Evolutionary conservation across 2,329 filamentous ascomycete species (phyloP).

Genomic region (Penicillium sp.): DNA sequence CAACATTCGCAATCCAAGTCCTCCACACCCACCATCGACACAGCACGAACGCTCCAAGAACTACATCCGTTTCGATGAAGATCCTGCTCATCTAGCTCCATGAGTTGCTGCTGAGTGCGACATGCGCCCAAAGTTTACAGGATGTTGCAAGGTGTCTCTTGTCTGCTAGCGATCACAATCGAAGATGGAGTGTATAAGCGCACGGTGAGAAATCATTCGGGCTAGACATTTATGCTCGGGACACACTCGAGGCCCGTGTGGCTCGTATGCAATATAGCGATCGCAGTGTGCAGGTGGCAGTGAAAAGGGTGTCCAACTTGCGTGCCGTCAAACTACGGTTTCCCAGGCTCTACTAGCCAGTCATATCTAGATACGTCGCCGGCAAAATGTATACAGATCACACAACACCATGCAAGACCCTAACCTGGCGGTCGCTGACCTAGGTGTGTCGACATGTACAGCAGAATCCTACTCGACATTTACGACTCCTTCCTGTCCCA

Average conservation of each 20-base stretch:
- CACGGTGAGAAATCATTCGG: constrained; percentile 53
- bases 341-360: constrained; percentile 56
- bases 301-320: constrained; percentile 53
- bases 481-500: constrained; percentile 57
- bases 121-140: constrained; percentile 45
- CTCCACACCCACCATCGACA: constrained; percentile 45
- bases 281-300: constrained; percentile 48
- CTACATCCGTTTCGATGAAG: constrained; percentile 58
- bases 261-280: constrained; percentile 56
- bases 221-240: constrained; percentile 52
- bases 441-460: constrained; percentile 44
- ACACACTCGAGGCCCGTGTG: constrained; percentile 58
- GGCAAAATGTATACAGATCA: constrained; percentile 52
- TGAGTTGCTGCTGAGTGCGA: constrained; percentile 42
- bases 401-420: constrained; percentile 54
- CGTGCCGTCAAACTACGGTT: constrained; percentile 52
- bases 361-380: constrained; percentile 50
- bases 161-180: constrained; percentile 47
- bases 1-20: constrained; percentile 58
- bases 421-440: constrained; percentile 52
- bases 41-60: constrained; percentile 53
- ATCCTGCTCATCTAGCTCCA: constrained; percentile 52
- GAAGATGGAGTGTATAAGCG: constrained; percentile 54
- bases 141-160: constrained; percentile 49
- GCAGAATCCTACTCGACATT: constrained; percentile 47